Evolutionary conservation across 2,329 filamentous ascomycete genomes (phyloP).

Genomic region (Magnaporthales sp.): DNA sequence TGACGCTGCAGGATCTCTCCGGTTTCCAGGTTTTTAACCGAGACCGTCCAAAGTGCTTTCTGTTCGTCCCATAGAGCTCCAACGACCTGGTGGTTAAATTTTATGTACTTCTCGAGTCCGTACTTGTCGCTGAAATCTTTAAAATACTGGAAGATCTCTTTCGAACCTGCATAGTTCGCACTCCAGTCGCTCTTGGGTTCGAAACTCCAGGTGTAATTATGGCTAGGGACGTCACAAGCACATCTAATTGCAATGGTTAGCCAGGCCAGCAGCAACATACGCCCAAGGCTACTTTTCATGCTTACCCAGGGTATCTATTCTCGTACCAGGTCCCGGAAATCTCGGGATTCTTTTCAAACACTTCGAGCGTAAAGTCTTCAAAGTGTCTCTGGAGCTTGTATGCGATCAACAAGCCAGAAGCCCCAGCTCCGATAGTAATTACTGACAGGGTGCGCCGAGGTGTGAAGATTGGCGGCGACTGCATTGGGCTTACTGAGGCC

Average conservation of each 20-base stretch:
- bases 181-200: conserved; percentile 22
- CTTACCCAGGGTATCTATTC: conserved; percentile 34
- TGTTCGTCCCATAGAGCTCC: conserved; percentile 33
- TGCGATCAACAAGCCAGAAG: conserved; percentile 35
- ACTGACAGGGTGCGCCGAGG: not conserved
- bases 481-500: too few relatives aligned
- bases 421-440: conserved; percentile 31
- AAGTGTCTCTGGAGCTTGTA: conserved; percentile 36
- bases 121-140: conserved; percentile 21
- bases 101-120: conserved; percentile 30
- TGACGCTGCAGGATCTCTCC: conserved; percentile 10
- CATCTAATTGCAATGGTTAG: not conserved
- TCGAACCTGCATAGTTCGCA: conserved; percentile 16
- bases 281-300: not conserved
- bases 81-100: conserved; percentile 31
- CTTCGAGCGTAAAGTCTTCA: conserved; percentile 21
- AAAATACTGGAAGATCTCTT: conserved; percentile 18
- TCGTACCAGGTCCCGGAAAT: conserved; percentile 43
- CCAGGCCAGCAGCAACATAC: too few relatives aligned
- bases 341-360: conserved; percentile 40
- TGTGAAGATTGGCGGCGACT: not conserved
- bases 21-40: conserved; percentile 16
- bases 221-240: conserved; percentile 29
- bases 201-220: conserved; percentile 29
- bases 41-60: conserved; percentile 25